Percentiles rank a stretch among this genome's conserved stretches.
Evolutionary conservation across 371 early-diverging fungal species (phyloP).

Genomic region (Homolaphlyctis polyrhiza): DNA sequence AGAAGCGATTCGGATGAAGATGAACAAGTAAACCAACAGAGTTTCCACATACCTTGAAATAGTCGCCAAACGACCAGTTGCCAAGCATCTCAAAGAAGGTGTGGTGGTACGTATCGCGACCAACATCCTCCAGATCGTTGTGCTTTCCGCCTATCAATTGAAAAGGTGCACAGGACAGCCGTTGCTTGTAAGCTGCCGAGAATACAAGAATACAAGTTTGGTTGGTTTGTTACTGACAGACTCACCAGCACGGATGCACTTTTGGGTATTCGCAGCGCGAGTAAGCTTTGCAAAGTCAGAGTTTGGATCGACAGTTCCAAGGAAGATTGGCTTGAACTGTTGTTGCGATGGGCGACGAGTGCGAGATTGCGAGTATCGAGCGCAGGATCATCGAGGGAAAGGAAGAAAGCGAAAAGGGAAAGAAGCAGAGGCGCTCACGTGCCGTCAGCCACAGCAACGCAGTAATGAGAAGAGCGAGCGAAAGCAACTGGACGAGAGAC

Average conservation of each 20-base stretch:
- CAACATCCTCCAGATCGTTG: constrained; percentile 99
- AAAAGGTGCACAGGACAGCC: background rate
- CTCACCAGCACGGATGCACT: constrained; percentile 97
- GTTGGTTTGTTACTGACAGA: no score
- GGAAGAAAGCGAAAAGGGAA: no score
- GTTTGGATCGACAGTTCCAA: constrained; percentile 91
- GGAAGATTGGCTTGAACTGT: constrained; percentile 97
- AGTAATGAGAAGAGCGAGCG: no score
- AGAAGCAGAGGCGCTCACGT: no score
- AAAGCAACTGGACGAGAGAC: no score
- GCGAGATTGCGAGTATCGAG: background rate
- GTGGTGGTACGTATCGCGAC: constrained; percentile 99
- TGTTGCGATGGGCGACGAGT: background rate
- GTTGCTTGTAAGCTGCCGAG: background rate
- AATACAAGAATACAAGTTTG: background rate
- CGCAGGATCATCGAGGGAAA: background rate
- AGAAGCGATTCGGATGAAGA: no score
- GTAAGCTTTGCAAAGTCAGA: constrained; percentile 85
- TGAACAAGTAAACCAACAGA: no score
- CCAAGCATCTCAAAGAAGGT: constrained; percentile 99
- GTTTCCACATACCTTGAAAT: constrained; percentile 81
- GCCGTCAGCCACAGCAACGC: no score
- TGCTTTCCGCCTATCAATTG: constrained; percentile 93
- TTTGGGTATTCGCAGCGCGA: constrained; percentile 95
- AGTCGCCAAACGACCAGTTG: constrained; percentile 99